Base-by-base conservation (phyloP, 2,329 filamentous ascomycete species). In the Colletotrichum musicola region DNA sequence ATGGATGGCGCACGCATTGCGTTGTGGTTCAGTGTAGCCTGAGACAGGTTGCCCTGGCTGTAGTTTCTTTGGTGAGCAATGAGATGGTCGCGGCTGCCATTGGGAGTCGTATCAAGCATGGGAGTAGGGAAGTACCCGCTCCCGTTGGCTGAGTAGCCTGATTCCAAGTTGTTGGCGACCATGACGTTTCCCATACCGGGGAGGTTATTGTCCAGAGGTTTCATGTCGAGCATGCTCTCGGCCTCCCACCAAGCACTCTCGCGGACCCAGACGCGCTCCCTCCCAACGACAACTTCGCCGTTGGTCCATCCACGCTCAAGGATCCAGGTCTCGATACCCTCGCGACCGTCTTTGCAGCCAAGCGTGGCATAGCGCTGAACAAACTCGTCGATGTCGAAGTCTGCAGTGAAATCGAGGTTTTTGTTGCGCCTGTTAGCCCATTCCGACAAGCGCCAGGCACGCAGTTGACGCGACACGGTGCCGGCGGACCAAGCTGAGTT, bases 251-350 rank as follows among this genome's bases (percentile, higher is more conserved):
- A 99, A 2, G 95, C 93, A 65, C 84, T 87, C 80, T 99, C 96
- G 57, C 95, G 89, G 84, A 98, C 95, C 96, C 96, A 99, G 49
- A 99, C 90, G 38, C 96, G 92, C 79, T 98, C 94, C 66, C 90
- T 91, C 63, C 96, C 96, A 38, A 98, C 85, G 5, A 97, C 90
- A 2, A 98, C 94, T 81, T 98, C 96, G 46, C 96, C 96, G 74
- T 99, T 99, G 81, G 94, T 98, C 96, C 96, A 99, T 1, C 96
- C 96, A 67, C 96, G 90, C 80, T 98, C 95, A 57, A 98, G 86
- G 66, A 97, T 87, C 94, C 95, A 99, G 74, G 88, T 97, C 77
- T 98, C 94, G 61, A 98, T 94, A 55, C 95, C 96, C 71, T 99
- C 96, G 71, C 90, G 90, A 64, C 96, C 96, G 72, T 97, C 94